A percentile compares a stretch with the other conserved stretches of the same genome.
These are phyloP conservation scores for Talaromyces adpressus DNA, from an alignment of 495 filamentous ascomycete species.

Conservation along the genomic window DNA sequence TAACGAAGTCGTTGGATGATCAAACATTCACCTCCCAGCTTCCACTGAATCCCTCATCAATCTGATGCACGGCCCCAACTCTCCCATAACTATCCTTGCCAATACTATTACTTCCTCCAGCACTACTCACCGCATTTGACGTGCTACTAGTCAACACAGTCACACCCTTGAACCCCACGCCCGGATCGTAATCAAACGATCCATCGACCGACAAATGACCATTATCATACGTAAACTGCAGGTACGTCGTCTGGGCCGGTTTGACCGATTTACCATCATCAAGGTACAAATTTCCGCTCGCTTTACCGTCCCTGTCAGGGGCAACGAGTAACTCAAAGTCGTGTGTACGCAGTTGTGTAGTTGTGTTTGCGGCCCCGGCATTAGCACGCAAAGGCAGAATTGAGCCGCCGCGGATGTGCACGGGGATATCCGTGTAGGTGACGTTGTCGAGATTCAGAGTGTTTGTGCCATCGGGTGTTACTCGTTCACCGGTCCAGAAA, in stretches of 20 bases:
- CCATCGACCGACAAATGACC: neutral
- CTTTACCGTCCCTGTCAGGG: conserved; percentile 8
- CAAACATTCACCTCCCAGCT: neutral
- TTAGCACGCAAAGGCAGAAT: conserved; percentile 48
- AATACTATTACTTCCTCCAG: neutral
- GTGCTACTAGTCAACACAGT: neutral
- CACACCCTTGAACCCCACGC: neutral
- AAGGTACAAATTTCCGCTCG: conserved; percentile 11
- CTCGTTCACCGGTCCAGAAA: conserved; percentile 54
- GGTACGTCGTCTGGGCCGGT: neutral
- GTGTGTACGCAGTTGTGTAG: neutral
- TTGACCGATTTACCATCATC: conserved; percentile 11
- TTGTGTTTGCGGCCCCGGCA: neutral
- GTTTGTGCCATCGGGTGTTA: conserved; percentile 38
- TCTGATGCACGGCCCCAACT: neutral
- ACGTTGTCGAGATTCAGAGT: conserved; percentile 55
- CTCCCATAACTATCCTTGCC: neutral
- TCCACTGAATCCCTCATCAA: neutral
- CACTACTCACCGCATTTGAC: neutral
- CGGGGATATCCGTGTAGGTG: conserved; percentile 61
- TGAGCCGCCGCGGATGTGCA: conserved; percentile 56
- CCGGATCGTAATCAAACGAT: conserved; percentile 3
- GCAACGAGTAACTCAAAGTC: conserved; percentile 11
- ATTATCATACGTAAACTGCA: conserved; percentile 6
- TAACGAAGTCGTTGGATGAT: neutral